Conservation (phyloP, 2,329 filamentous ascomycete species). For the Neospermospora avenae region DNA sequence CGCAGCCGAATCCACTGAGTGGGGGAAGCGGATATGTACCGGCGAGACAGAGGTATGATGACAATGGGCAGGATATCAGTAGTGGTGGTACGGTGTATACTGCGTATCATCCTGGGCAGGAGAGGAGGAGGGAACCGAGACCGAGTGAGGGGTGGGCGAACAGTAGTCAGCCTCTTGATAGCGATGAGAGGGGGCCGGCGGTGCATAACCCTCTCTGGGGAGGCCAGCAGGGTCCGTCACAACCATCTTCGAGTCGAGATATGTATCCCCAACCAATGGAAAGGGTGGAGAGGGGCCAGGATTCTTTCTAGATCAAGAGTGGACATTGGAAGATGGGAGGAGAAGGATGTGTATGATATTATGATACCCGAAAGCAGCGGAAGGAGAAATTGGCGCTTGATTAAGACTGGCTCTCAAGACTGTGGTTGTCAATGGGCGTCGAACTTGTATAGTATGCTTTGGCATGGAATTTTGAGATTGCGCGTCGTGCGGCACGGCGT, state of each 20-base stretch:
- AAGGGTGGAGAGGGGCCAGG: background rate
- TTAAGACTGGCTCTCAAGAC: constrained; percentile 3
- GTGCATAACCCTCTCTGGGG: constrained; percentile 25
- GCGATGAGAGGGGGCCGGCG: constrained; percentile 4
- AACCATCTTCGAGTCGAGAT: background rate
- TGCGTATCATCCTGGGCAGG: constrained; percentile 13
- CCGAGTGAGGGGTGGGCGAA: constrained; percentile 23
- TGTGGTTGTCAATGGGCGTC: background rate
- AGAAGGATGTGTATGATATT: background rate
- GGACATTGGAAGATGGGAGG: too few relatives aligned
- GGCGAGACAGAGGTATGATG: constrained; percentile 32
- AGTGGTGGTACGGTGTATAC: constrained; percentile 15
- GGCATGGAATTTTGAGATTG: background rate
- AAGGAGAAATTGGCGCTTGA: background rate
- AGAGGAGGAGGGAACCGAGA: constrained; percentile 14
- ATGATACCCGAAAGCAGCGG: background rate
- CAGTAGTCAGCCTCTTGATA: constrained; percentile 10
- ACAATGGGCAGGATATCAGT: constrained; percentile 28
- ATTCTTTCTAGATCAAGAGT: background rate
- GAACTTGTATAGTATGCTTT: background rate
- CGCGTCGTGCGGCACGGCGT: too few relatives aligned
- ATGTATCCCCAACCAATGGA: background rate
- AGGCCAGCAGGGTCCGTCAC: background rate
- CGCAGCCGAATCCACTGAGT: constrained; percentile 32
- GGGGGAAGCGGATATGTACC: constrained; percentile 25